Percentiles rank a stretch among this genome's conserved stretches.
Conservation (phyloP, 139 green algal species). For the Chlorella sp. region DNA sequence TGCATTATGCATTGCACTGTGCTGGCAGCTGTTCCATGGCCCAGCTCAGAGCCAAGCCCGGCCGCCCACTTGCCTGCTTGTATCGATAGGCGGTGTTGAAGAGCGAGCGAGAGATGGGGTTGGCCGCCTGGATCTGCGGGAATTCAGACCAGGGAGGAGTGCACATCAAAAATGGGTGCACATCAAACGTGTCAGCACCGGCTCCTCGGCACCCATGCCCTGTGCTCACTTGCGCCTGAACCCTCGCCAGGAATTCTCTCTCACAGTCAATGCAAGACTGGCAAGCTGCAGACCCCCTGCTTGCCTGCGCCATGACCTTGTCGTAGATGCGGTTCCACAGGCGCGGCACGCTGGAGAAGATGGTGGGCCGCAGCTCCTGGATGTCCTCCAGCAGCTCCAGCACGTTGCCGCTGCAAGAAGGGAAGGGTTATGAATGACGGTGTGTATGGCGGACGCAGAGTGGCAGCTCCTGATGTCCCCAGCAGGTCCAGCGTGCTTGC, state of each 20-base stretch:
- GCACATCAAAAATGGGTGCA: neutral
- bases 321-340: constrained; percentile 99
- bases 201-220: too few relatives aligned
- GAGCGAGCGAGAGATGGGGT: constrained; percentile 67
- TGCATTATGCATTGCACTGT: neutral
- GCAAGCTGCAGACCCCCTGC: too few relatives aligned
- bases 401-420: constrained; percentile 75
- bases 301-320: constrained; percentile 67
- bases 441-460: neutral
- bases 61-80: constrained; percentile 65
- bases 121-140: constrained; percentile 47
- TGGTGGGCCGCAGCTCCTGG: constrained; percentile 68
- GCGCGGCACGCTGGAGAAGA: constrained; percentile 91
- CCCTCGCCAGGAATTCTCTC: too few relatives aligned
- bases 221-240: too few relatives aligned
- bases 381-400: constrained; percentile 66
- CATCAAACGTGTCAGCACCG: too few relatives aligned
- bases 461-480: too few relatives aligned
- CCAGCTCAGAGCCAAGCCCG: neutral
- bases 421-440: neutral
- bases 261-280: too few relatives aligned
- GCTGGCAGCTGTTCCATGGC: too few relatives aligned
- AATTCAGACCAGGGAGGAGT: neutral
- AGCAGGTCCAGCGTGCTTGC: too few relatives aligned
- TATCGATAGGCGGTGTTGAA: constrained; percentile 81